Evolutionary conservation across 441 rosid species (phyloP).

Genomic region (Dalechampia spathulata): DNA sequence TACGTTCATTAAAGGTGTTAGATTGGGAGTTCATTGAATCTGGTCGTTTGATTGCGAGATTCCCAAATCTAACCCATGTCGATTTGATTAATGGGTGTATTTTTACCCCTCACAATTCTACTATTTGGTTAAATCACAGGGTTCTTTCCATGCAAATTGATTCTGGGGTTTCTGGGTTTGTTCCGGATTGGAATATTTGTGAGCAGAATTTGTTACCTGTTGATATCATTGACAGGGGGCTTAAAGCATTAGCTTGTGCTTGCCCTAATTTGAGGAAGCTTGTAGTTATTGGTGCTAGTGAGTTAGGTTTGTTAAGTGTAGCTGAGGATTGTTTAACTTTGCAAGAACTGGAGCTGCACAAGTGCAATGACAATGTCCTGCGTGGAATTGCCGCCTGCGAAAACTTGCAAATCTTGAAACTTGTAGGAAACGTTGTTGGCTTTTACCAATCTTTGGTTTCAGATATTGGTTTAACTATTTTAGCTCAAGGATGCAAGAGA

Average conservation of each 20-base stretch:
- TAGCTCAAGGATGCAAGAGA: conserved; percentile 79
- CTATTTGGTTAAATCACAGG: conserved; percentile 34
- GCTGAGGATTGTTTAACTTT: conserved; percentile 54
- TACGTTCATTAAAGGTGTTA: conserved; percentile 51
- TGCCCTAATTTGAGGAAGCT: conserved; percentile 64
- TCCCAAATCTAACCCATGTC: conserved; percentile 57
- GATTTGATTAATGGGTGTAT: conserved; percentile 46
- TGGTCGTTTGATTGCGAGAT: conserved; percentile 52
- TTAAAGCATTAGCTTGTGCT: conserved; percentile 35
- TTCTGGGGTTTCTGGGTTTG: conserved; percentile 28
- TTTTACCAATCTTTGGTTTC: conserved; percentile 47
- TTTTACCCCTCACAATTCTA: conserved; percentile 27
- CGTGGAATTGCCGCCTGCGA: conserved; percentile 50
- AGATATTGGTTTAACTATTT: conserved; percentile 68
- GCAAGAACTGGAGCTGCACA: conserved; percentile 71
- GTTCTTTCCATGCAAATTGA: conserved; percentile 36
- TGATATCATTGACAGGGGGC: conserved; percentile 38
- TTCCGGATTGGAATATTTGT: conserved; percentile 29
- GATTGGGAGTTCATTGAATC: conserved; percentile 62
- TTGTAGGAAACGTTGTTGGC: conserved; percentile 51
- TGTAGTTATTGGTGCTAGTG: conserved; percentile 48
- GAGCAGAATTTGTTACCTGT: conserved; percentile 28
- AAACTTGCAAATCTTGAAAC: conserved; percentile 66
- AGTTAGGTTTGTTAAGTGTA: conserved; percentile 41
- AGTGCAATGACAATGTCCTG: conserved; percentile 44